Evolutionary conservation across 192 early-diverging fungal species (phyloP).

Genomic region (Gigaspora rosea): DNA sequence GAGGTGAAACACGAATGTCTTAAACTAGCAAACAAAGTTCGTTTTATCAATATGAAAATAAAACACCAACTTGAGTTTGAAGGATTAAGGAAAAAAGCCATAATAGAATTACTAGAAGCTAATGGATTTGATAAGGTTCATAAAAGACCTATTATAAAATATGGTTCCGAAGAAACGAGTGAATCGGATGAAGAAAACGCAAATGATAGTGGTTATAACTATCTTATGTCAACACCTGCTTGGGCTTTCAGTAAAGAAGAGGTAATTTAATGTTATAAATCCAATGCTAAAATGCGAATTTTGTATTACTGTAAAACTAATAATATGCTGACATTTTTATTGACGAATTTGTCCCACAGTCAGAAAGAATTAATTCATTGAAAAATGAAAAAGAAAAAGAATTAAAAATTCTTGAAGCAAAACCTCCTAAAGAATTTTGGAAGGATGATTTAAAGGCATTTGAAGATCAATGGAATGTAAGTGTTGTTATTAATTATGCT

Average conservation of each 20-base stretch:
- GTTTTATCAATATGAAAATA: constrained; percentile 91
- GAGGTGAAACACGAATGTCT: constrained; percentile 66
- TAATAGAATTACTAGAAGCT: no score
- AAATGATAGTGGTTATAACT: constrained; percentile 24
- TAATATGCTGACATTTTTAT: background rate
- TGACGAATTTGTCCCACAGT: constrained; percentile 36
- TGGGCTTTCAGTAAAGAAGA: constrained; percentile 18
- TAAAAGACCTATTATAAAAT: background rate
- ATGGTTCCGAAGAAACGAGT: constrained; percentile 42
- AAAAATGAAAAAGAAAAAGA: constrained; percentile 65
- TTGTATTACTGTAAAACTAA: no score
- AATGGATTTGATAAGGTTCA: constrained; percentile 32
- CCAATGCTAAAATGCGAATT: no score
- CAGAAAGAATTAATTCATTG: constrained; percentile 75
- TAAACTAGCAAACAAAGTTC: constrained; percentile 78
- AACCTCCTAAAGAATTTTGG: constrained; percentile 81
- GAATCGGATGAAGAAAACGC: constrained; percentile 51
- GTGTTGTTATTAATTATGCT: background rate
- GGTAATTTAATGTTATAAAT: background rate
- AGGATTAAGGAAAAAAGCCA: constrained; percentile 46
- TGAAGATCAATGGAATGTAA: constrained; percentile 76
- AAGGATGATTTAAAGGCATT: constrained; percentile 83
- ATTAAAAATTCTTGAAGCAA: constrained; percentile 63
- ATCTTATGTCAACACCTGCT: background rate
- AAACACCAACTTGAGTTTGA: constrained; percentile 71